These are phyloP conservation scores for Beauveria bassiana DNA, from an alignment of 2,329 filamentous ascomycete species.

Conservation along the genomic window DNA sequence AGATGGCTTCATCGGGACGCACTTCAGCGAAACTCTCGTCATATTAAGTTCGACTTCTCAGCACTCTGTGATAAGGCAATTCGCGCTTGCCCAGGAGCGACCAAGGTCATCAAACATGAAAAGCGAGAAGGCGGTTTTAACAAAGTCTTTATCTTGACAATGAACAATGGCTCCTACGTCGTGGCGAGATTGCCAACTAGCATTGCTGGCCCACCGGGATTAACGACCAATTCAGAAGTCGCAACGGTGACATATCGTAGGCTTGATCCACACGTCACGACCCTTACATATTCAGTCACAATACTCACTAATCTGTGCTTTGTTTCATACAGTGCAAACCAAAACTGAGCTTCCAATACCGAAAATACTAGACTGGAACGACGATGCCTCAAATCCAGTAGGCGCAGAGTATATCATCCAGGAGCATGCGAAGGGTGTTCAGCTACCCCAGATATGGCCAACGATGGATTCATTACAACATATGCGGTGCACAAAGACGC, in stretches of 20 bases:
- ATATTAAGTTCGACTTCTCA: neutral
- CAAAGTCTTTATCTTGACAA: neutral
- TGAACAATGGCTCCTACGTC: neutral
- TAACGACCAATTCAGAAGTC: neutral
- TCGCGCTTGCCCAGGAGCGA: neutral
- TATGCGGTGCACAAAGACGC: neutral
- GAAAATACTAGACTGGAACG: neutral
- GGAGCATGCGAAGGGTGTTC: neutral
- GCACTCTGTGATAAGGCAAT: neutral
- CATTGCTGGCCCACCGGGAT: neutral
- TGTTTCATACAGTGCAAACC: neutral
- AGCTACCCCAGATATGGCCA: neutral
- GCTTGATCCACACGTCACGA: neutral
- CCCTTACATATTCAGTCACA: neutral
- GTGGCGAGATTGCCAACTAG: neutral
- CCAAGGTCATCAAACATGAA: neutral
- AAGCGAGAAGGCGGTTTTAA: neutral
- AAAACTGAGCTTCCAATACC: neutral
- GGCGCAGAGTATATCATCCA: conserved; percentile 2
- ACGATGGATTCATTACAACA: neutral
- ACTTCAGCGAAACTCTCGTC: neutral
- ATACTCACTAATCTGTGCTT: neutral
- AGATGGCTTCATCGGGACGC: neutral
- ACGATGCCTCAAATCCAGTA: neutral
- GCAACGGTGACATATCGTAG: neutral